Percentiles rank a stretch among this genome's conserved stretches.
Evolutionary conservation across 805 yeast genomes (phyloP).

Genomic region (Maudiozyma pseudohumilis): DNA sequence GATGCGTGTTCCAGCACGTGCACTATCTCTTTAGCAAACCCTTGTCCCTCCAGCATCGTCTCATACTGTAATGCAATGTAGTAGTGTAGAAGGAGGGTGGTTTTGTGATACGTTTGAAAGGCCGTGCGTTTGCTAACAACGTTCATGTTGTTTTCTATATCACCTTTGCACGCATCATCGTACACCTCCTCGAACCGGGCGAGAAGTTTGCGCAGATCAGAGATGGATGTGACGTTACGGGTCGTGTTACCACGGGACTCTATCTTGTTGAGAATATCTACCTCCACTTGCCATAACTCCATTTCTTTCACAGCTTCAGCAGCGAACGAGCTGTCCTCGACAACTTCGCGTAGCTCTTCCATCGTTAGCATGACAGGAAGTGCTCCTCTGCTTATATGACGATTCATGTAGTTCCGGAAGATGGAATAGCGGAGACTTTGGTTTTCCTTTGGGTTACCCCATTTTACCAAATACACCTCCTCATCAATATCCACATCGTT

Average conservation of each 20-base stretch:
- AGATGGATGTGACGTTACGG: too few relatives aligned
- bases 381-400: background rate
- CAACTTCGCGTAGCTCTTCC: background rate
- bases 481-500: background rate
- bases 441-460: background rate
- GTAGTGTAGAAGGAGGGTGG: constrained; percentile 12
- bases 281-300: background rate
- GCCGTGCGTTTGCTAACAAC: background rate
- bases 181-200: too few relatives aligned
- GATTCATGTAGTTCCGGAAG: background rate
- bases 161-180: too few relatives aligned
- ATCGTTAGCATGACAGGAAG: background rate
- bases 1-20: too few relatives aligned
- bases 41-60: too few relatives aligned
- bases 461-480: background rate
- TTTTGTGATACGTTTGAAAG: constrained; percentile 12
- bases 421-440: background rate
- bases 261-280: background rate
- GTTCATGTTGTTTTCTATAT: background rate
- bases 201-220: too few relatives aligned
- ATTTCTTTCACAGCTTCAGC: background rate
- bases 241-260: background rate
- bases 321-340: background rate
- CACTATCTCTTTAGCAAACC: too few relatives aligned
- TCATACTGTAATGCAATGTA: constrained; percentile 18